phyloP scores from a whole-genome alignment of 805 yeast genomes.

The Blastobotrys chiropterorum region DNA sequence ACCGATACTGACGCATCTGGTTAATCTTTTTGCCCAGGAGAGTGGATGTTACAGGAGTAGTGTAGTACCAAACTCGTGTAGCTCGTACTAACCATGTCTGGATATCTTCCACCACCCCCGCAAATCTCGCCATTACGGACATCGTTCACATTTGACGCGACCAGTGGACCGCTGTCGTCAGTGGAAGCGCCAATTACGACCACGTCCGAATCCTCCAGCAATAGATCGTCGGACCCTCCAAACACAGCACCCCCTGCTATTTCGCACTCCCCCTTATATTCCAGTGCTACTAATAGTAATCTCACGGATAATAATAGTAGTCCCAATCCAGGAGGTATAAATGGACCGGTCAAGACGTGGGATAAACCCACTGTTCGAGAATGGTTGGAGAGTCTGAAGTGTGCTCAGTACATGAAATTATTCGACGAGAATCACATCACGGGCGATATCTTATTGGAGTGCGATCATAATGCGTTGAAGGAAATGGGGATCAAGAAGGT shows the following conservation, averaged over 20 bases:
- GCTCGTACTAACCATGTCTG: conserved; percentile 4
- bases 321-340: neutral
- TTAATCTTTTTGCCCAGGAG: neutral
- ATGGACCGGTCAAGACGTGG: conserved; percentile 20
- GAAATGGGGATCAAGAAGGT: conserved; percentile 70
- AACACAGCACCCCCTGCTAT: conserved; percentile 6
- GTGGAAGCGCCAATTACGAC: conserved; percentile 2
- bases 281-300: neutral
- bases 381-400: conserved; percentile 30
- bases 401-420: conserved; percentile 23
- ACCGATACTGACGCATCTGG: neutral
- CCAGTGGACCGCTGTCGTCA: conserved; percentile 1
- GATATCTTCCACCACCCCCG: conserved; percentile 24
- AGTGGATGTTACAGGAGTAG: neutral
- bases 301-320: neutral
- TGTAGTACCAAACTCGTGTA: neutral
- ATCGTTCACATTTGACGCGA: conserved; percentile 15
- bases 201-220: conserved; percentile 5
- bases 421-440: conserved; percentile 47
- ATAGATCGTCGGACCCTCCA: conserved; percentile 2
- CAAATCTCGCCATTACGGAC: conserved; percentile 25
- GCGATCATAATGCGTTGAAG: conserved; percentile 57
- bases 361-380: conserved; percentile 23
- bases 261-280: conserved; percentile 2
- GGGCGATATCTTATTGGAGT: conserved; percentile 48